Percentiles rank a stretch among this genome's conserved stretches.
Conservation (phyloP, 805 yeast species). For the Henningerozyma blattae region DNA sequence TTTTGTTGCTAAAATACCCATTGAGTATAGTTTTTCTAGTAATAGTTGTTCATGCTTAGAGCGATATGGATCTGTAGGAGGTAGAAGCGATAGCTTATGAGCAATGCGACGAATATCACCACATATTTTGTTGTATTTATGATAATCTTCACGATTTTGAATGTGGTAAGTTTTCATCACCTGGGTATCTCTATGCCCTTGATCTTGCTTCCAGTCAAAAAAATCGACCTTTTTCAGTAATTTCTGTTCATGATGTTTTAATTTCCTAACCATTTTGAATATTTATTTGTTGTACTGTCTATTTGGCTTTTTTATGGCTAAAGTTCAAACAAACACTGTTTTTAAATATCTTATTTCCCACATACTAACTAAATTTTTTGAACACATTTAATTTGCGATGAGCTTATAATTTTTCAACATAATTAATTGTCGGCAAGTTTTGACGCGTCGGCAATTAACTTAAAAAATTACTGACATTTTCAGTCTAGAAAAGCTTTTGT, state of each 20-base stretch:
- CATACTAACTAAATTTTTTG: neutral
- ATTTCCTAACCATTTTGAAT: constrained; percentile 59
- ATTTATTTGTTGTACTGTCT: neutral
- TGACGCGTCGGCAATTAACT: no score
- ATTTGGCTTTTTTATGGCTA: neutral
- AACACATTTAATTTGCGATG: constrained; percentile 6
- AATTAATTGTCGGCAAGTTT: no score
- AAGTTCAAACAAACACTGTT: no score
- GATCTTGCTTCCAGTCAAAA: constrained; percentile 95
- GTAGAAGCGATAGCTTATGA: constrained; percentile 70
- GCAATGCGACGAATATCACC: constrained; percentile 87
- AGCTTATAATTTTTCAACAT: no score
- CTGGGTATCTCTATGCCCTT: constrained; percentile 90
- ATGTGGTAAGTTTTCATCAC: constrained; percentile 92
- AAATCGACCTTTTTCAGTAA: constrained; percentile 91
- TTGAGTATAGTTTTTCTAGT: constrained; percentile 72
- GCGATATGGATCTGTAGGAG: constrained; percentile 79
- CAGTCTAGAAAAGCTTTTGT: no score
- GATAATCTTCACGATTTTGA: constrained; percentile 92
- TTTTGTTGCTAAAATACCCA: constrained; percentile 84
- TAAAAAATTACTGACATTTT: no score
- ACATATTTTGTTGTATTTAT: constrained; percentile 83
- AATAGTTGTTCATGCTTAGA: constrained; percentile 79
- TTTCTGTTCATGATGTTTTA: constrained; percentile 92
- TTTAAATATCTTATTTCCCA: neutral